Base-by-base conservation (phyloP, 768 basidiomycete species). In the Austroboletus festivus region DNA sequence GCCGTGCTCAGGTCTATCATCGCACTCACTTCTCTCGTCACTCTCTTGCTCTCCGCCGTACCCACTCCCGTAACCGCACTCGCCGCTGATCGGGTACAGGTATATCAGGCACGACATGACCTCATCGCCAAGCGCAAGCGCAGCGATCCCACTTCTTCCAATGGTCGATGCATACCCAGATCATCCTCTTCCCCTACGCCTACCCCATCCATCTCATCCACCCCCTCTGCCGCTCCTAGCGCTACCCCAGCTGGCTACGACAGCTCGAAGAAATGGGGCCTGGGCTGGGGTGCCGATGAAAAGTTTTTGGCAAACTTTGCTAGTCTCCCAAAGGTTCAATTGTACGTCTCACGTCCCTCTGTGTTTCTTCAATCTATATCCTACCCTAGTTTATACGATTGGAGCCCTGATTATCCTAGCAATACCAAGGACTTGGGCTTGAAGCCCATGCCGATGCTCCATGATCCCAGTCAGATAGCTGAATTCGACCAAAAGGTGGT, bases 201-300 rank as follows among this genome's bases (percentile, higher is more conserved):
- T 11, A 28, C 26, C 26, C 26, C 38, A 51, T 0, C 9, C 60
- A 4, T 18, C 51, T 5, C 34, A 38, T 21, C 44, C 31, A 22
- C 38, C 42, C 16, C 45, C 30, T 20, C 57, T 34, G 21, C 63
- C 3, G 34, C 67, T n/a, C 43, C 67, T 6, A 50, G 53, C 28
- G 20, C 57, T 44, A 19, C 52, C 21, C n/a, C n/a, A n/a, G n/a
- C n/a, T n/a, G n/a, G 20, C 31, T 47, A 24, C 54, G 11, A 24
- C 26, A 24, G 44, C 33, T 15, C 26, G 18, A 63, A 64, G 35
- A 88, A 89, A 67, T 73, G 78, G 37, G 80, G 87, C 52, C 62
- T 86, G 18, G 85, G 77, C 19, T 90, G 85, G 83, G 73, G 81
- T 30, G 73, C 80, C 46, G 74, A 73, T 42, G 69, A 77, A 52